Evolutionary conservation across 23 red algal species (phyloP), one percentile per base, ranked within the genome.

Genomic region (Gracilaria vermiculophylla): DNA sequence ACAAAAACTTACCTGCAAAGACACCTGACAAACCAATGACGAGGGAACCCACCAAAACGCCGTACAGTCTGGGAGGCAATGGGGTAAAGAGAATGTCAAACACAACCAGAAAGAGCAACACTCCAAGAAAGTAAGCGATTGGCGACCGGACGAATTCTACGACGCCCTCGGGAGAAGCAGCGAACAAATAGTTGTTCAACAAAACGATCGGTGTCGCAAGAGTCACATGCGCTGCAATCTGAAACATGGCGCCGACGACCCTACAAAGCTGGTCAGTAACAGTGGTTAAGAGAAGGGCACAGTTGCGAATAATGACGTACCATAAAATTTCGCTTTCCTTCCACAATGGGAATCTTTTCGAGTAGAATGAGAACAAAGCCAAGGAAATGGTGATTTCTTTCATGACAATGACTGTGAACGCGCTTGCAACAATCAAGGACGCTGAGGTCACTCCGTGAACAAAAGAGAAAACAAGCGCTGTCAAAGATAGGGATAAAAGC

Each of bases 191-290:
- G 24, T 73, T 73, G 40, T 45, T 73, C 37, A 48, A 42, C 2
- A 73, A 32, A 17, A 73, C 42, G 67, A 73, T 48, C 15, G 67
- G 67, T 20, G 42, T 19, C 5, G 67, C 36, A 12, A 73, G 23
- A 13, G 67, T 73, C 2, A 73, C 67, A 73, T 73, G 36, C 8
- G 67, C 37, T 42, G 67, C 67, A 23, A 48, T 48, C 67, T 73
- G 67, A 48, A 48, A 45, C 17, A 48, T 73, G 37, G 42, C 35
- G 23, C 67, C 67, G 16, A 64, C 29, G 2, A 64, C 28, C 58
- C 58, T 64, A 36, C 28, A 34, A 28, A 64, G 2, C 0, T 28
- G 58, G 58, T 64, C 58, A 64, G 58, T 17, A 35, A 28, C 6
- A 64, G 13, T 64, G 28, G 6, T 11, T 2, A 60, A 28, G 29